Base-by-base conservation (phyloP, 106 monocot genomes). In the Phalaenopsis equestris region DNA sequence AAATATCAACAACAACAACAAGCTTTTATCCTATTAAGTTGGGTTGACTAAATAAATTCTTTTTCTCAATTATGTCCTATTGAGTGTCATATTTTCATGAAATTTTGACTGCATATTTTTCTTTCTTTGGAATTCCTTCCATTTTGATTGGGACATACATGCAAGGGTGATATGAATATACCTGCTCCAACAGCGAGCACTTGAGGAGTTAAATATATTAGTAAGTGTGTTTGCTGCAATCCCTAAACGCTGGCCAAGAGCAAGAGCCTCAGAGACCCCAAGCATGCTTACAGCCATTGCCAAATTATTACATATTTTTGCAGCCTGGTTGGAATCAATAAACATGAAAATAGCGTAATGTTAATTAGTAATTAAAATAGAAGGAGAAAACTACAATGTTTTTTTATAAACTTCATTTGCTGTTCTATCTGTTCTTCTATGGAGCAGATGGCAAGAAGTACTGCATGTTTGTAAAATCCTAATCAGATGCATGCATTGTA, bases 181-280 rank as follows among this genome's bases (percentile, higher is more conserved):
- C 98, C 98, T 93, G 77, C 90, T 95, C 99, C 99, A 99, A 83
- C 99, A 99, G 21, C 93, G 92, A 81, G 99, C 99, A 68, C 91
- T 95, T 18, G 99, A 99, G 73, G 93, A 95, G 74, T 95, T 93
- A 82, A 99, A 91, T 21, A 99, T 88, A 21, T 85, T 84, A 65
- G 91, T 88, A 52, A 99, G 61, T 47, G 87, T 88, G 68, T 58
- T 82, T 1, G 93, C 95, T 48, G 85, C 79, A 80, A 99, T 89
- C 41, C 99, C 99, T 55, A 95, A 85, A 57, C 80, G 75, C 83
- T 99, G 99, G 56, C 99, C 99, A 86, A 99, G 93, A 80, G 90
- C 89, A 83, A 93, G 84, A 65, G 99, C 94, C 86, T 99, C 99
- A 3, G 99, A 99, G 58, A 95, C 91, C 55, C 94, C 99, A 75